Evolutionary conservation across 192 early-diverging fungal species (phyloP), one percentile per base, ranked within the genome.

Genomic region (Coemansia sp.): DNA sequence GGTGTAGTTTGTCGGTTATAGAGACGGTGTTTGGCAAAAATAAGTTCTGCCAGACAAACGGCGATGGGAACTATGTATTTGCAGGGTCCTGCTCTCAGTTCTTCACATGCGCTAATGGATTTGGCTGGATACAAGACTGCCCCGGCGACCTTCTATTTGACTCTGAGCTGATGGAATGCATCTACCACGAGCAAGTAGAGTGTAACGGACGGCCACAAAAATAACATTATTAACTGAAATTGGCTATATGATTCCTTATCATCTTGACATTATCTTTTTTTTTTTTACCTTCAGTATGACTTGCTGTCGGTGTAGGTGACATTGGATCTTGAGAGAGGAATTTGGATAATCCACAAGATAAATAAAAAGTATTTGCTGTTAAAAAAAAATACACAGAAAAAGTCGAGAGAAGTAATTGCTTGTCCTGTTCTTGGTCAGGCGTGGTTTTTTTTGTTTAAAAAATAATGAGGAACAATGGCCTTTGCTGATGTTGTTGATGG

Each of bases 21-120:
- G 40, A 58, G 5, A 30, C 40, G 13, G 73, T 23, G 3, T 19
- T 19, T n/a, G 77, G 64, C 3, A 59, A 52, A 9, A 79, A 79
- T 38, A 61, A 70, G 11, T 79, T 79, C 17, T 79, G 77, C 14
- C n/a, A 50, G 3, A 61, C 35, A 17, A 64, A 79, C 37, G 77
- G 77, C 26, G 72, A 79, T 43, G 77, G 77, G 6, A 74, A 79
- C 43, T 79, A 53, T 19, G 72, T 72, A 19, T 79, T 62, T 46
- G 60, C 58, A 10, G 72, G 71, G 0, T 74, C 72, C 6, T 79
- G 77, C 42, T 68, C 72, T 2, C 64, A 68, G 66, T 79, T 79
- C 57, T 79, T 74, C 32, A 65, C 64, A n/a, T 79, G 77, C 53
- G 72, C 77, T 3, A 79, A 79, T 35, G 77, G 77, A 13, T 79